Conservation (phyloP, 2,329 filamentous ascomycete species). For the Pseudomassariella vexata region DNA sequence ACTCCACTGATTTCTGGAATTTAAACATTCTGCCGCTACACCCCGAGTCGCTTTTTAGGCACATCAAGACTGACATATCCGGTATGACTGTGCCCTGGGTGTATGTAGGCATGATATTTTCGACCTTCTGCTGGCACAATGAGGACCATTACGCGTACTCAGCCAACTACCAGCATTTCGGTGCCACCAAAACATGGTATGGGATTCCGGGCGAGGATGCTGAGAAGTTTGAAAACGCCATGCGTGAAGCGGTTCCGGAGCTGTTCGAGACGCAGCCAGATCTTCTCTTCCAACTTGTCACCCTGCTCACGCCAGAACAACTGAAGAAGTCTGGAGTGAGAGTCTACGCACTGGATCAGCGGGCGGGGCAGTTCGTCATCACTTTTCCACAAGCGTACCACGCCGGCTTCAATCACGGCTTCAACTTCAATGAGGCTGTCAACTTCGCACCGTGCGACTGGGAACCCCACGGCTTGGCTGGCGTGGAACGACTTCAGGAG, state of each 20-base stretch:
- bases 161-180: constrained; percentile 97
- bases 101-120: constrained; percentile 99
- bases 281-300: constrained; percentile 94
- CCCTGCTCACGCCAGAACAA: constrained; percentile 86
- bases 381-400: constrained; percentile 97
- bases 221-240: constrained; percentile 90
- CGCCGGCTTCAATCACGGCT: constrained; percentile 96
- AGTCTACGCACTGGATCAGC: constrained; percentile 92
- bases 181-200: constrained; percentile 98
- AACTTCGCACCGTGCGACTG: constrained; percentile 95
- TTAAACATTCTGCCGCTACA: constrained; percentile 88
- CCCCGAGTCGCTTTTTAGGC: constrained; percentile 85
- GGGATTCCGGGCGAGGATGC: constrained; percentile 92
- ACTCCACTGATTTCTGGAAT: constrained; percentile 92
- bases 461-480: constrained; percentile 85
- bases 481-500: constrained; percentile 77
- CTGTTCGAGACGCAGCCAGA: constrained; percentile 96
- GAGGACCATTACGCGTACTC: constrained; percentile 98
- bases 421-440: constrained; percentile 98
- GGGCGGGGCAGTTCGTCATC: constrained; percentile 91
- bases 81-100: constrained; percentile 99
- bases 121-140: constrained; percentile 99
- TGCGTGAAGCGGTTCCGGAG: constrained; percentile 92
- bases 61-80: constrained; percentile 97
- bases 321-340: constrained; percentile 87